Percentiles rank a stretch among this genome's conserved stretches.
These are phyloP conservation scores for Backusella tuberculispora DNA, from an alignment of 192 early-diverging fungal genomes.

Conservation along the genomic window DNA sequence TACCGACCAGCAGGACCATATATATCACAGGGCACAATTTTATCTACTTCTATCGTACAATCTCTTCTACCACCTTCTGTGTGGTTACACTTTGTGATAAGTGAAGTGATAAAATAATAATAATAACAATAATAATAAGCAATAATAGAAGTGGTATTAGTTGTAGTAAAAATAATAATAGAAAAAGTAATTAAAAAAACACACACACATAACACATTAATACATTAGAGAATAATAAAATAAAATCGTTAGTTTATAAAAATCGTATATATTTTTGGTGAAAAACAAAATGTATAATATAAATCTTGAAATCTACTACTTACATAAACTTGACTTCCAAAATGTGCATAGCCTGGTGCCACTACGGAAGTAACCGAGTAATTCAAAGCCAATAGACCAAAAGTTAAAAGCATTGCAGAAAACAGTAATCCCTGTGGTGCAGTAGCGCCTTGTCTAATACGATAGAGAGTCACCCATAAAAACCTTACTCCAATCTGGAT, in stretches of 20 bases:
- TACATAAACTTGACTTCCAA: constrained; percentile 61
- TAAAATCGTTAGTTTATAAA: constrained; percentile 1
- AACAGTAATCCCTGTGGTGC: constrained; percentile 58
- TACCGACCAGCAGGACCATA: constrained; percentile 47
- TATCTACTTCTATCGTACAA: constrained; percentile 47
- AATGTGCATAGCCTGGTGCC: constrained; percentile 60
- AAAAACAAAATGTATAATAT: constrained; percentile 4
- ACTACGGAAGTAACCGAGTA: constrained; percentile 57
- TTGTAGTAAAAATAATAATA: background rate
- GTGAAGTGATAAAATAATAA: background rate
- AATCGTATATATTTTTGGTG: background rate
- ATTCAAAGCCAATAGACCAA: constrained; percentile 52
- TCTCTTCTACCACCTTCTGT: constrained; percentile 39
- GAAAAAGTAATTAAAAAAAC: background rate
- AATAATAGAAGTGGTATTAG: background rate
- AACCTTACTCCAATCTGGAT: constrained; percentile 57
- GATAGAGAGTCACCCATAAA: constrained; percentile 54
- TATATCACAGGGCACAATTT: constrained; percentile 61
- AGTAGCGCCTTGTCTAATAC: constrained; percentile 46
- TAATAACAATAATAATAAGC: background rate
- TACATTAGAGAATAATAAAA: no score
- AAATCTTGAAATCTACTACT: constrained; percentile 26
- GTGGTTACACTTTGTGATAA: constrained; percentile 48
- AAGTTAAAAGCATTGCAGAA: constrained; percentile 48
- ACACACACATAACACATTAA: background rate